Evolutionary conservation across 2,329 filamentous ascomycete species (phyloP), one percentile per base, ranked within the genome.

Genomic region (Paracoccidioides brasiliensis): DNA sequence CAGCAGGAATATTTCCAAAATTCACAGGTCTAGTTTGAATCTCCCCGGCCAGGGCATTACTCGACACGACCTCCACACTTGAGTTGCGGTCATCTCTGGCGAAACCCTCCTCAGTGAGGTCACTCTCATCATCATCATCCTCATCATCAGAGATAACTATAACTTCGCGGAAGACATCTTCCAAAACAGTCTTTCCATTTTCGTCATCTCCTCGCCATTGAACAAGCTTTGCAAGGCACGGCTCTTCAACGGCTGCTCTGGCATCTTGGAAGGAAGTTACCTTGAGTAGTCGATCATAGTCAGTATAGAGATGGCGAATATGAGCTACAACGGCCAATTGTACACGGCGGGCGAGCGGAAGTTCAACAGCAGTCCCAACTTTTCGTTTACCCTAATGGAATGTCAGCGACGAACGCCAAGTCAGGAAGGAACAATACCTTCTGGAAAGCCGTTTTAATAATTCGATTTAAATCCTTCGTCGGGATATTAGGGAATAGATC

Each of bases 401-500:
- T 56, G 55, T 68, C 56, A 66, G 63, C 54, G 62, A 49, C 35
- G 59, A 51, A 57, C 37, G 40, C 50, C 48, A 42, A 43, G n/a
- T 6, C 41, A 42, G 57, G n/a, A 46, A 40, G 22, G 33, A 52
- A 66, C 64, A 53, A 22, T 72, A 79, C 77, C 72, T 80, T 76
- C 67, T 79, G 74, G 68, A 83, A 84, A 33, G 81, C 79, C 56
- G 78, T 80, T 58, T 77, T 75, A 60, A 83, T 77, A 56, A 84
- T 82, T 53, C 76, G 72, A 49, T 77, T 72, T 8, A 82, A 64
- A 64, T 83, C 80, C 54, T 74, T 71, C 52, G 79, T 74, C 2
- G 81, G 81, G 32, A 84, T 83, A 57, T 78, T 81, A 3, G 81
- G 81, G 60, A 83, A 84, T 33, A 84, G 70, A 62, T 84, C 81